These are phyloP conservation scores for Clarireedia homoeocarpa DNA, from an alignment of 2,329 filamentous ascomycete species.

Conservation along the genomic window DNA sequence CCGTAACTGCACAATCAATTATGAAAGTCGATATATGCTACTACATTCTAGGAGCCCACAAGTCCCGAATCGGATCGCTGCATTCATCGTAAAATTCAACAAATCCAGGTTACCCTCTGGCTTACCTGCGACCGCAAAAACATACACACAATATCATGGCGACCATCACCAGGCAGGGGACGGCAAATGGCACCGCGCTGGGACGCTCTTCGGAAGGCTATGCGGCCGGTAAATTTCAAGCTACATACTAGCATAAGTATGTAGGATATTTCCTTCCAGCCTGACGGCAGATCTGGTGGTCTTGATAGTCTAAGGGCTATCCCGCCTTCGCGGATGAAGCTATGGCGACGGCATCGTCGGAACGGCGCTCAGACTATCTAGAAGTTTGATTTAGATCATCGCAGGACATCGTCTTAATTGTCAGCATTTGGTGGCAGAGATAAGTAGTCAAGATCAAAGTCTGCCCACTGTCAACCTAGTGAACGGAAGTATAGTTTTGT, in stretches of 20 bases:
- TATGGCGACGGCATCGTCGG: neutral
- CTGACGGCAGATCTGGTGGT: neutral
- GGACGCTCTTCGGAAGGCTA: neutral
- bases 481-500: slow-evolving; percentile 5
- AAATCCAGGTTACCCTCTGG: neutral
- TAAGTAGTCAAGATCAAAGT: neutral
- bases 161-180: neutral
- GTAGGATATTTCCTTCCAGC: neutral
- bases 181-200: neutral
- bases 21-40: neutral
- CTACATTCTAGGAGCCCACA: neutral
- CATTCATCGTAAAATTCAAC: neutral
- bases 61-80: neutral
- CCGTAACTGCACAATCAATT: neutral
- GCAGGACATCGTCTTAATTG: neutral
- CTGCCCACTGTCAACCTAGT: neutral
- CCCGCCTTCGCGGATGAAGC: neutral
- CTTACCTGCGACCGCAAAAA: neutral
- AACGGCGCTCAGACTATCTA: neutral
- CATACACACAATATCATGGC: neutral
- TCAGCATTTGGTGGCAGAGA: neutral
- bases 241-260: neutral
- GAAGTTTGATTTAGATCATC: neutral
- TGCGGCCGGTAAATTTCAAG: neutral
- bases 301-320: neutral